Evolutionary conservation across 176 grass and related monocot species (phyloP), one percentile per base, ranked within the genome.

Genomic region (Canna indica): DNA sequence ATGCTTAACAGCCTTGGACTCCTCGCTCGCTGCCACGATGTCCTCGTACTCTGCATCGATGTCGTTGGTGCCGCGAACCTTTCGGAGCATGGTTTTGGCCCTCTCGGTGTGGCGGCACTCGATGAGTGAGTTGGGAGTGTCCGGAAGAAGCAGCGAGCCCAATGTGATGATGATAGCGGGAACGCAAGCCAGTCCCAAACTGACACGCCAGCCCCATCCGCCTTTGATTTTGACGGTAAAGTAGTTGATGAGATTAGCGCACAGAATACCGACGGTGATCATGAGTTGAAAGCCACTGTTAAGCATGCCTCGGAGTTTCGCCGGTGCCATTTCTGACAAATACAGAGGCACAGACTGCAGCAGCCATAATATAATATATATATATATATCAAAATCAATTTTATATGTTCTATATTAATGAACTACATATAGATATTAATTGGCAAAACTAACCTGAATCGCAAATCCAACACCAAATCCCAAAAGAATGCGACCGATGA

Each of bases 381-480:
- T n/a, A n/a, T n/a, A n/a, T n/a, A n/a, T n/a, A n/a, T n/a, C 3
- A 15, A 7, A 9, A 0, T 31, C 28, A 13, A 30, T 31, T n/a
- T n/a, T n/a, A n/a, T n/a, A n/a, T n/a, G n/a, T n/a, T n/a, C n/a
- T n/a, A n/a, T n/a, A n/a, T n/a, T n/a, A n/a, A n/a, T n/a, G n/a
- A n/a, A n/a, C n/a, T n/a, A n/a, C n/a, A n/a, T n/a, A n/a, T n/a
- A n/a, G n/a, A n/a, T n/a, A n/a, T n/a, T n/a, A n/a, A n/a, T n/a
- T n/a, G 30, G 29, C 32, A 26, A 66, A 58, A 76, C 73, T 60
- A 41, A 86, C 84, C 85, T 87, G 85, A 74, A 74, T 83, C 20
- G 85, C 85, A 57, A 87, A 87, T 0, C 85, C 85, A 7, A 87
- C 85, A 24, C 85, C 85, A 69, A 87, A 0, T 14, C 85, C 85